Conservation (phyloP, 192 early-diverging fungal species). For the Nowakowskiella sp. region DNA sequence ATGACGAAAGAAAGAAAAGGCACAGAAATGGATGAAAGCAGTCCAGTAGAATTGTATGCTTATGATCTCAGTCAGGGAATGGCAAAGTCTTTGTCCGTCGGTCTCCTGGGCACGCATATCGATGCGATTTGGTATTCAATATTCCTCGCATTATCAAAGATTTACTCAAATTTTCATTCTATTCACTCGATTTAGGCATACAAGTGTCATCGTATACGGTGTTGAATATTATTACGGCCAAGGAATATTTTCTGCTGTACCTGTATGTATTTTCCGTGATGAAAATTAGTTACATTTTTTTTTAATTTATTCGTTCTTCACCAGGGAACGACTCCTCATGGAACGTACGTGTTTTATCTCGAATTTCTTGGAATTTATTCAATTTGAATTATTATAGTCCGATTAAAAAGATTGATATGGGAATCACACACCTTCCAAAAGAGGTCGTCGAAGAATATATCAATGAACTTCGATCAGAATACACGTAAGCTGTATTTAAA, state of each 20-base stretch:
- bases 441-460: conserved; percentile 67
- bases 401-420: conserved; percentile 64
- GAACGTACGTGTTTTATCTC: no score
- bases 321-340: no score
- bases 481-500: no score
- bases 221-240: conserved; percentile 72
- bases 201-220: conserved; percentile 67
- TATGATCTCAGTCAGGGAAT: conserved; percentile 68
- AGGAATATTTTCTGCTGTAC: no score
- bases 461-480: conserved; percentile 51
- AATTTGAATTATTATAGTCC: conserved; percentile 63
- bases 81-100: conserved; percentile 57
- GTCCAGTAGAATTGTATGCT: conserved; percentile 46
- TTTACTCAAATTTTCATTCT: background rate
- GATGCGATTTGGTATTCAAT: conserved; percentile 50
- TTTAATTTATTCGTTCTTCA: no score
- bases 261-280: background rate
- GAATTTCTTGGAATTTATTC: no score
- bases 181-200: conserved; percentile 41
- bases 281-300: background rate
- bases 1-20: no score
- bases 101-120: conserved; percentile 61
- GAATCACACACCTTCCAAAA: conserved; percentile 62
- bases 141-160: conserved; percentile 9
- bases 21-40: no score